Evolutionary conservation across 2,329 filamentous ascomycete genomes (phyloP).

Genomic region (Calycina herbarum): DNA sequence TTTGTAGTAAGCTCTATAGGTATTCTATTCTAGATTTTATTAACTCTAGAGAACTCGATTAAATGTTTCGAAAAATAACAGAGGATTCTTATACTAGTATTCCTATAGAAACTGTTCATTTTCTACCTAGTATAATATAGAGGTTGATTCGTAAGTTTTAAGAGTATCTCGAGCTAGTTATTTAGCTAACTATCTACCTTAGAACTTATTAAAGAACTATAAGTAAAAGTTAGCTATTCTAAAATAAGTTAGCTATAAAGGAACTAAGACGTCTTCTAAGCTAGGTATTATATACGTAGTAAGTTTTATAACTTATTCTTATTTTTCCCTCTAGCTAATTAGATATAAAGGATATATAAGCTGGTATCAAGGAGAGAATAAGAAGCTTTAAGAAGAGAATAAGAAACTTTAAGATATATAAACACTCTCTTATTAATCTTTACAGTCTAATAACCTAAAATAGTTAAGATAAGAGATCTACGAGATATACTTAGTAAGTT

Average conservation of each 20-base stretch:
- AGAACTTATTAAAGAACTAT: background rate
- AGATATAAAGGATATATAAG: conserved; percentile 10
- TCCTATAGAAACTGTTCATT: background rate
- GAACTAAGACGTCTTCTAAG: background rate
- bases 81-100: background rate
- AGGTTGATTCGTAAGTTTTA: conserved; percentile 6
- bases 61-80: conserved; percentile 1
- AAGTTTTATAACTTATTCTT: background rate
- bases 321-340: conserved; percentile 5
- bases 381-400: conserved; percentile 2
- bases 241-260: background rate
- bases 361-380: too few relatives aligned
- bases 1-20: conserved; percentile 3
- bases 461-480: background rate
- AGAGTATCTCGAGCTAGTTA: conserved; percentile 2
- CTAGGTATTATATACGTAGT: background rate
- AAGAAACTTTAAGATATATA: conserved; percentile 5
- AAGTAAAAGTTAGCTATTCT: background rate
- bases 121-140: conserved; percentile 8
- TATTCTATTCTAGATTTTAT: conserved; percentile 1
- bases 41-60: conserved; percentile 9
- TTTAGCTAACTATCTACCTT: background rate
- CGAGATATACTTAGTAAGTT: background rate
- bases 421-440: background rate
- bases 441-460: background rate